Percentiles rank a stretch among this genome's conserved stretches.
These are phyloP conservation scores for Theobroma cacao DNA, from an alignment of 345 rosid species.

Conservation along the genomic window DNA sequence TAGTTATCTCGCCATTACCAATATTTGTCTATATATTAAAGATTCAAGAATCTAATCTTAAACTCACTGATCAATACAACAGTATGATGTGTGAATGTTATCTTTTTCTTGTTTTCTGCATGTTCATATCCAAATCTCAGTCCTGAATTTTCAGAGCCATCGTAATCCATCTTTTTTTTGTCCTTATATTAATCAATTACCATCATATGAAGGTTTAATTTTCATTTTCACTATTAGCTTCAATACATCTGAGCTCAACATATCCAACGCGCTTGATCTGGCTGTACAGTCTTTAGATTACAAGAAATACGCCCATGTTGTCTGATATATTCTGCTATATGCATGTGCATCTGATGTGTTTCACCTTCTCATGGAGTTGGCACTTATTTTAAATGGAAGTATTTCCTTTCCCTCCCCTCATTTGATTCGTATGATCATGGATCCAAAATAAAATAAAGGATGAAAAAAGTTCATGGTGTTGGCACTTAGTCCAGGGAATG, in stretches of 20 bases:
- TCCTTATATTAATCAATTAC: not conserved
- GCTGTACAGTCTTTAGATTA: not conserved
- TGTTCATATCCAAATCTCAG: not conserved
- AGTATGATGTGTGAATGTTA: not conserved
- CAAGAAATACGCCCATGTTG: too few species aligned
- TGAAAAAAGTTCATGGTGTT: too few species aligned
- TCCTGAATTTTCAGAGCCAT: not conserved
- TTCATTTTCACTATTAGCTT: not conserved
- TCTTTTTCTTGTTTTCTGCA: not conserved
- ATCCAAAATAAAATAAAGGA: too few species aligned
- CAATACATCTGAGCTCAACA: too few species aligned
- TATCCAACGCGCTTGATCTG: not conserved
- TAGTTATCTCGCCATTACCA: not conserved
- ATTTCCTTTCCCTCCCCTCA: too few species aligned
- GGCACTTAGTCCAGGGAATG: not conserved
- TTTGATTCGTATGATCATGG: too few species aligned
- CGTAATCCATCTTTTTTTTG: not conserved
- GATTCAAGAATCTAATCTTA: too few species aligned
- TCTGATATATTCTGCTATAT: not conserved
- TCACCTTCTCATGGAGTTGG: too few species aligned
- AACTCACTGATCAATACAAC: too few species aligned
- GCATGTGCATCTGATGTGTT: too few species aligned
- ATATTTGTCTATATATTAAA: not conserved
- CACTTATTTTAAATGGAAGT: too few species aligned
- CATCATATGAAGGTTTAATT: not conserved